phyloP scores from a whole-genome alignment of 2,329 filamentous ascomycete species.

The Karstenula rhodostoma region DNA sequence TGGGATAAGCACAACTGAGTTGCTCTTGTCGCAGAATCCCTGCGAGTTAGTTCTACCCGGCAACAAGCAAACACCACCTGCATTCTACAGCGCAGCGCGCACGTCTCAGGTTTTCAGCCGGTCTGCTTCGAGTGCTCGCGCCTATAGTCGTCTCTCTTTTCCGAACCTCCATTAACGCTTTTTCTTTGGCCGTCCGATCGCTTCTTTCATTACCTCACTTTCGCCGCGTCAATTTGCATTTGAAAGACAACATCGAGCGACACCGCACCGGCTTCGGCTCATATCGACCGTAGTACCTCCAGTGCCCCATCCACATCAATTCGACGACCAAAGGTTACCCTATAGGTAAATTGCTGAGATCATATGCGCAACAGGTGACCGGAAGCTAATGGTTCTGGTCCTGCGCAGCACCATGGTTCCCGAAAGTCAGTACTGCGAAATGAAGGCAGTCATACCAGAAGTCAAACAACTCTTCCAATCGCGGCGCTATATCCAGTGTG shows the following conservation, averaged over 20 bases:
- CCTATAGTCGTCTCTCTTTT: background rate
- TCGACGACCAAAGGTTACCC: background rate
- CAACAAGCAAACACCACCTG: constrained; percentile 6
- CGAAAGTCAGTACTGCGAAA: constrained; percentile 27
- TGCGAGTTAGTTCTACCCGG: background rate
- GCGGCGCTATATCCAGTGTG: constrained; percentile 49
- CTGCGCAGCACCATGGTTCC: constrained; percentile 21
- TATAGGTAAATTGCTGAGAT: background rate
- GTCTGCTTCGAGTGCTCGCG: background rate
- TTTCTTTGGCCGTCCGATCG: background rate
- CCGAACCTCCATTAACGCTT: background rate
- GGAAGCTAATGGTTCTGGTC: background rate
- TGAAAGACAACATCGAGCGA: background rate
- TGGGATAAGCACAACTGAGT: background rate
- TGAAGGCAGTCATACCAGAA: constrained; percentile 36
- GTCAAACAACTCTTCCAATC: constrained; percentile 44
- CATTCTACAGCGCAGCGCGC: constrained; percentile 6
- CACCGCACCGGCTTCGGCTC: background rate
- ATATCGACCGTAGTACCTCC: background rate
- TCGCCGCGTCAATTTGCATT: background rate
- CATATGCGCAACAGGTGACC: background rate
- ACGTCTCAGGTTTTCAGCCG: constrained; percentile 9
- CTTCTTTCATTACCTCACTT: background rate
- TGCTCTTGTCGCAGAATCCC: constrained; percentile 5
- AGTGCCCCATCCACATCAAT: background rate